These are phyloP conservation scores for Backusella parvicylindrica DNA, from an alignment of 192 early-diverging fungal genomes.

Conservation along the genomic window DNA sequence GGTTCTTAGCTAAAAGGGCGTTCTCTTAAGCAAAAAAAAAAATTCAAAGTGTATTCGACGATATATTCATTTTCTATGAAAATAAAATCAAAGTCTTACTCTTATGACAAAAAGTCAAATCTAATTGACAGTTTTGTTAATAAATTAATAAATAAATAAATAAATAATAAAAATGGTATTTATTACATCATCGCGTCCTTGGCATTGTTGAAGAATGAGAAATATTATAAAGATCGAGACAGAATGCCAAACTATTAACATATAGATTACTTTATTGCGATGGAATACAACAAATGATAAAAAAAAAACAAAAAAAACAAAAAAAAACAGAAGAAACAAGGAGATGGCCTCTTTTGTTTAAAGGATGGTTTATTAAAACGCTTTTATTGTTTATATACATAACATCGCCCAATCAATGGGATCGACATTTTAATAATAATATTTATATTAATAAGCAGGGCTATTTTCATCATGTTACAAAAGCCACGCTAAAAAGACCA, in stretches of 20 bases:
- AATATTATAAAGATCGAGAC: neutral
- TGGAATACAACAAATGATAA: neutral
- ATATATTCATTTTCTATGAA: neutral
- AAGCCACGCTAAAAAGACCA: neutral
- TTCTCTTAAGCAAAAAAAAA: neutral
- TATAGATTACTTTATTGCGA: neutral
- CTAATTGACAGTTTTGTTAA: neutral
- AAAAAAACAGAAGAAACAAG: too few species aligned
- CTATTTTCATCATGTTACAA: neutral
- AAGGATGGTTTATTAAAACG: neutral
- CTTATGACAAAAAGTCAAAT: neutral
- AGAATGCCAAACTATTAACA: neutral
- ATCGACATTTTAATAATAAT: neutral
- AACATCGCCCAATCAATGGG: neutral
- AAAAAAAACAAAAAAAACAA: too few species aligned
- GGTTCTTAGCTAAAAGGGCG: neutral
- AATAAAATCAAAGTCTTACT: neutral
- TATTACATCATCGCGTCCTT: neutral
- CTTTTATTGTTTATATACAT: neutral
- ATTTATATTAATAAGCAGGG: neutral
- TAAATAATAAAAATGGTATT: neutral
- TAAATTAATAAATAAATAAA: neutral
- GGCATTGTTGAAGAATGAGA: neutral
- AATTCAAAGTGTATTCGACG: too few species aligned
- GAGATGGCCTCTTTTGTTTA: too few species aligned